These are phyloP conservation scores for Chaetomium cochliodes DNA, from an alignment of 495 filamentous ascomycete genomes.

Conservation along the genomic window DNA sequence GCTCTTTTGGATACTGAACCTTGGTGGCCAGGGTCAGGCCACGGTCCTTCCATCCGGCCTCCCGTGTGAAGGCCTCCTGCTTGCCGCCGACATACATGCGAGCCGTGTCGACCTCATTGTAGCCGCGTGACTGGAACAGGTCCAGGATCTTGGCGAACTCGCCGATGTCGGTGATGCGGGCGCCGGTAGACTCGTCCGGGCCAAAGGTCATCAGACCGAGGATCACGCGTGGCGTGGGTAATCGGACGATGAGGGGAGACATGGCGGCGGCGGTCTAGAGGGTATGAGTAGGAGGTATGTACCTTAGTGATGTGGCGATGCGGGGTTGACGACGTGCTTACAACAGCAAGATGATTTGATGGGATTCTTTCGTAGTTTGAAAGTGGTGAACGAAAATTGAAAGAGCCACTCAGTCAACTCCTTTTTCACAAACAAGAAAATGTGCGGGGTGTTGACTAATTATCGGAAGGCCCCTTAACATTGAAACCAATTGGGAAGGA, in stretches of 20 bases:
- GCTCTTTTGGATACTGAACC: slow-evolving; percentile 59
- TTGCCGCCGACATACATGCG: slow-evolving; percentile 68
- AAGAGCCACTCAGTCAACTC: too few species aligned
- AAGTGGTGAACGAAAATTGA: too few species aligned
- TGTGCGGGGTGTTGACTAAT: too few species aligned
- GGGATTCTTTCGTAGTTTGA: too few species aligned
- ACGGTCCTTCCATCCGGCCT: slow-evolving; percentile 75
- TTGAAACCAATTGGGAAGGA: too few species aligned
- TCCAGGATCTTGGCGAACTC: slow-evolving; percentile 66
- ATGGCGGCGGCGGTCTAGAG: not conserved
- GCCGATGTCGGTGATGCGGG: slow-evolving; percentile 65
- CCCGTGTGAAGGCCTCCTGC: slow-evolving; percentile 79
- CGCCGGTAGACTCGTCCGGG: slow-evolving; percentile 55
- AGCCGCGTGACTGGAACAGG: slow-evolving; percentile 68
- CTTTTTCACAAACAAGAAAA: too few species aligned
- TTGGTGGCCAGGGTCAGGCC: slow-evolving; percentile 87
- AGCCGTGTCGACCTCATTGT: slow-evolving; percentile 79
- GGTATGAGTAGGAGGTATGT: not conserved
- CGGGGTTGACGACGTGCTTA: too few species aligned
- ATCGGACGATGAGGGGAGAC: slow-evolving; percentile 10
- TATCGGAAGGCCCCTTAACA: too few species aligned
- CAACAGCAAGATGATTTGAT: too few species aligned
- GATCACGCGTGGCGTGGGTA: slow-evolving; percentile 52
- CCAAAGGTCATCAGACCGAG: slow-evolving; percentile 64
- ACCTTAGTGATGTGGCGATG: not conserved